phyloP scores from a whole-genome alignment of 2,329 filamentous ascomycete species.

The Aspergillus oerlinghausenensis region DNA sequence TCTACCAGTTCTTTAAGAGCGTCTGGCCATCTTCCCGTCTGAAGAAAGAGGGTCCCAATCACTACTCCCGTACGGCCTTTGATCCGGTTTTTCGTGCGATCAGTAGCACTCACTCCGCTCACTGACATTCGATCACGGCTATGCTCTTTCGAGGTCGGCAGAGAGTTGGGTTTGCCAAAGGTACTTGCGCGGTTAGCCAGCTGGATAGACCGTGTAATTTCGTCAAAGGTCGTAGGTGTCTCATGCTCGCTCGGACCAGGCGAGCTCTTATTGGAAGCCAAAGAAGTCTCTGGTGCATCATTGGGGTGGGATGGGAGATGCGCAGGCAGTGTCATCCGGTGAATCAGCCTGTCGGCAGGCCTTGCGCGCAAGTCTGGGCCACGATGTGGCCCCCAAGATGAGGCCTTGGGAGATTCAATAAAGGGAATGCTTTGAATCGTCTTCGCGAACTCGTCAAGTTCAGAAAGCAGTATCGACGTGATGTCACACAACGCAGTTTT shows the following conservation, averaged over 20 bases:
- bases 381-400: conserved; percentile 46
- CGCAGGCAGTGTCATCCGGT: conserved; percentile 78
- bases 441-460: conserved; percentile 69
- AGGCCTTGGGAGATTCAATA: conserved; percentile 67
- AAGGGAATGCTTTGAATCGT: conserved; percentile 68
- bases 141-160: conserved; percentile 46
- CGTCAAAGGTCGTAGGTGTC: conserved; percentile 52
- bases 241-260: conserved; percentile 35
- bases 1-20: conserved; percentile 79
- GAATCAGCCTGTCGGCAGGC: conserved; percentile 54
- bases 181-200: conserved; percentile 35
- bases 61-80: conserved; percentile 75
- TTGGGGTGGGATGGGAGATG: conserved; percentile 46
- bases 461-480: conserved; percentile 67
- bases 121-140: conserved; percentile 59
- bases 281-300: conserved; percentile 32
- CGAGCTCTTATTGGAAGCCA: conserved; percentile 33
- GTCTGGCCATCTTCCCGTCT: conserved; percentile 85
- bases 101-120: conserved; percentile 70
- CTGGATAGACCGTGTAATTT: conserved; percentile 45
- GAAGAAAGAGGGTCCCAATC: conserved; percentile 79
- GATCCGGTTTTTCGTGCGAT: conserved; percentile 73
- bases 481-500: conserved; percentile 77
- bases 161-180: conserved; percentile 32
- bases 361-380: conserved; percentile 43